Base-by-base conservation (phyloP, 2,329 filamentous ascomycete species). In the Aspergillus thermomutatus region DNA sequence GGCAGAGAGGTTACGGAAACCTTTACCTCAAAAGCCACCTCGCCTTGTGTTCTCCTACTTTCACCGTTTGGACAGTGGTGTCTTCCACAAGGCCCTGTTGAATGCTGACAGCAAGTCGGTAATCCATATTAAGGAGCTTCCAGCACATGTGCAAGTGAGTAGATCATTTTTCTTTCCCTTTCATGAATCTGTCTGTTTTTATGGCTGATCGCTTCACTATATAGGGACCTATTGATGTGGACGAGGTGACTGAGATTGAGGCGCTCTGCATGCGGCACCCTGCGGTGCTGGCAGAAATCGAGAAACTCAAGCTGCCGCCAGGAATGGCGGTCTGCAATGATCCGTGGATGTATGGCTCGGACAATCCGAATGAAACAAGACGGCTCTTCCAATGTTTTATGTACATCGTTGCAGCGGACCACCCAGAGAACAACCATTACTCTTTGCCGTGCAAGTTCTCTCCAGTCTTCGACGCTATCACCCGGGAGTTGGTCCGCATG, bases 301-400 rank as follows among this genome's bases (percentile, higher is more conserved):
- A 80, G 43, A 86, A 86, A 66, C 67, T 87, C 56, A 70, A 85
- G 56, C 73, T 87, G 1, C 84, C 84, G 0, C 72, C 82, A 60
- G 83, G 82, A 28, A 77, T 83, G 2, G 77, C 79, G 2, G 76
- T 87, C 26, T 80, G 84, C 60, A 79, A 79, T 51, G 84, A 86
- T 58, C 83, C 83, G 1, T 91, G 88, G 88, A 90, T 89, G 49
- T 91, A 91, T 63, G 84, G 82, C 72, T 73, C 70, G 3, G 74
- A 76, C 37, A 65, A 66, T 40, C 59, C 65, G 4, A 74, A 74
- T n/a, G 73, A 76, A 56, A 69, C 64, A 10, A 68, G 74, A 23
- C 72, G 74, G 3, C 66, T 76, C 11, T 73, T 74, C 56, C 74
- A 76, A 58, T 74, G 72, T 55, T 76, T 74, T 50, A 71, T 76